These are phyloP conservation scores for Leccinellum albellum DNA, from an alignment of 768 basidiomycete species.

Conservation along the genomic window DNA sequence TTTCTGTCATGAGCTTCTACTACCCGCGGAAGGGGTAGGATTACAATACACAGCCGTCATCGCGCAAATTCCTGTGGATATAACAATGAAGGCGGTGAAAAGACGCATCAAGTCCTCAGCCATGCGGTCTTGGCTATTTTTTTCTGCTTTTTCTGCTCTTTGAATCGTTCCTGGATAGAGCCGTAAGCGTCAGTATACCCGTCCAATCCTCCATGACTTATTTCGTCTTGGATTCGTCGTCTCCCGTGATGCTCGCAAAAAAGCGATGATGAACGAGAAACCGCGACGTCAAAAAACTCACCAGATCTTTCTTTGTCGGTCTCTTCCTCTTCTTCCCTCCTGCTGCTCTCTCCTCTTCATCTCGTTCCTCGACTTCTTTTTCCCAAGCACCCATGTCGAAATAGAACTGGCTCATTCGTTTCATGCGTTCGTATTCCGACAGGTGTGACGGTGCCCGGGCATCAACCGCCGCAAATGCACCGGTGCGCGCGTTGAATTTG, in stretches of 20 bases:
- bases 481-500: constrained; percentile 80
- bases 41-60: too few species aligned
- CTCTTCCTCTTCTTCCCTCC: constrained; percentile 71
- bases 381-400: constrained; percentile 85
- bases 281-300: constrained; percentile 35
- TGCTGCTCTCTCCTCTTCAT: constrained; percentile 45
- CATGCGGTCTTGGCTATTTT: constrained; percentile 88
- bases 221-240: constrained; percentile 19
- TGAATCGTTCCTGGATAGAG: constrained; percentile 66
- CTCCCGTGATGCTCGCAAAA: constrained; percentile 19
- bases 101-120: constrained; percentile 52
- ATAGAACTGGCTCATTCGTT: constrained; percentile 83
- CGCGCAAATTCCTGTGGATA: too few species aligned
- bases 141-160: constrained; percentile 76
- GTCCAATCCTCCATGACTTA: constrained; percentile 11
- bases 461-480: constrained; percentile 63
- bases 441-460: constrained; percentile 72
- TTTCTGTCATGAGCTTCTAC: not conserved
- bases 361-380: constrained; percentile 52
- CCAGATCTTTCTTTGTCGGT: constrained; percentile 81
- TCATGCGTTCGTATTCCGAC: constrained; percentile 74
- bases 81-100: not conserved
- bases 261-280: constrained; percentile 9
- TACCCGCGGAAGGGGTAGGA: not conserved
- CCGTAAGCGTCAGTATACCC: constrained; percentile 24